Evolutionary conservation across 805 yeast genomes (phyloP), one percentile per base, ranked within the genome.

Genomic region (Pichia occidentalis): DNA sequence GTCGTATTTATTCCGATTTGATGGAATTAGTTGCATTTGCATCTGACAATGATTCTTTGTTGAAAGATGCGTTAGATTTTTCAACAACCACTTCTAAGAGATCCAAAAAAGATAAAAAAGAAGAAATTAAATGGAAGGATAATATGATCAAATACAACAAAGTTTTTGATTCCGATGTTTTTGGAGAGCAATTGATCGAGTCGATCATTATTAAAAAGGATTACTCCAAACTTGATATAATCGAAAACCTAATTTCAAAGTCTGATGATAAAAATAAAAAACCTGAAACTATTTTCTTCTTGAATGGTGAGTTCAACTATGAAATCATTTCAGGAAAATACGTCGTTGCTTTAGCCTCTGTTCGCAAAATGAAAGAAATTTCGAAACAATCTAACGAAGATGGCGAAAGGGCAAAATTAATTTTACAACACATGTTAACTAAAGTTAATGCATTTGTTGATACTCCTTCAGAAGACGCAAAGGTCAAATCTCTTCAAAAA

Each of bases 1-100:
- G 73, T n/a, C 72, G 92, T 38, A 84, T 84, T 1, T 67, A 80
- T 42, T 59, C 63, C 31, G 94, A 92, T 1, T 72, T 86, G 24
- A 60, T 79, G 20, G 60, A 67, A 14, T 57, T 84, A 25, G 75
- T 78, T 48, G 62, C 80, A 35, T 71, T 68, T 24, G 36, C 50
- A 11, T 40, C 64, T 16, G 57, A 55, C 12, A 57, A 61, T 24
- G 17, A 42, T 4, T 45, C 42, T 5, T 46, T 52, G 24, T 51
- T 54, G 35, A 34, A 32, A 12, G 36, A 34, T 6, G 46, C 45
- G 7, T 38, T 42, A 8, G 44, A 38, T 17, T 10, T 21, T 28
- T 28, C 42, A 32, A 26, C 53, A 24, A 9, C 20, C 26, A n/a
- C 34, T 26, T 7, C 21, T 49, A 61, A 52, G 45, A 54, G 42